Evolutionary conservation across 2,329 filamentous ascomycete species (phyloP).

Genomic region (Hymenoscyphus occultus): DNA sequence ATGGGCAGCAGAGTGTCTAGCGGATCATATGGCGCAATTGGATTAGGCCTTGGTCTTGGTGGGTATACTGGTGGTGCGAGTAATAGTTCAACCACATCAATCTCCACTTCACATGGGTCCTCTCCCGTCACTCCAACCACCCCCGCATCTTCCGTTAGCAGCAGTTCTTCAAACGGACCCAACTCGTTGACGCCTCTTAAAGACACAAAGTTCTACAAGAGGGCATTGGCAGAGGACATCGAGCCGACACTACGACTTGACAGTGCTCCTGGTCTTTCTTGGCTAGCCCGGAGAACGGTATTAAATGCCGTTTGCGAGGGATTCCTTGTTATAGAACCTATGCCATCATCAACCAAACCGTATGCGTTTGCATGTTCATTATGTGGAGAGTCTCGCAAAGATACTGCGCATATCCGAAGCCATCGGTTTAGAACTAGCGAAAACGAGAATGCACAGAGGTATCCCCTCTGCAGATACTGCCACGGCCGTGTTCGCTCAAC

Average conservation of each 20-base stretch:
- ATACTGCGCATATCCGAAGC: constrained; percentile 68
- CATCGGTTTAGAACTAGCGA: constrained; percentile 90
- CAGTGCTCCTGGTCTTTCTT: constrained; percentile 84
- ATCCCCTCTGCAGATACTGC: constrained; percentile 88
- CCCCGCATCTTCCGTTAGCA: constrained; percentile 51
- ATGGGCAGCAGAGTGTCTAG: constrained; percentile 65
- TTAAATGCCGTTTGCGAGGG: constrained; percentile 81
- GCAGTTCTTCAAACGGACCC: constrained; percentile 39
- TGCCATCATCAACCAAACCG: constrained; percentile 56
- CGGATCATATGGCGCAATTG: constrained; percentile 63
- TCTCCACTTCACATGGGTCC: constrained; percentile 49
- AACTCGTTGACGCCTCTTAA: constrained; percentile 63
- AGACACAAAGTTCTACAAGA: constrained; percentile 92
- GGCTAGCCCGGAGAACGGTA: constrained; percentile 85
- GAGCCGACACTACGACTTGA: constrained; percentile 92
- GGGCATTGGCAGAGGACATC: constrained; percentile 82
- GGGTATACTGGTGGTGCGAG: constrained; percentile 46
- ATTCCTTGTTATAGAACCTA: constrained; percentile 83
- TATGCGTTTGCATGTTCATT: constrained; percentile 61
- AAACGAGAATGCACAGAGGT: constrained; percentile 79
- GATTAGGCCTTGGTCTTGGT: constrained; percentile 44
- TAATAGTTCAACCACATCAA: constrained; percentile 59
- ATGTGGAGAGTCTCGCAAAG: constrained; percentile 79
- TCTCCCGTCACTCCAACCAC: constrained; percentile 59
- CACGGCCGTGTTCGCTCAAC: constrained; percentile 78